Conservation (phyloP, 345 rosid genomes). For the Lumnitzera littorea region DNA sequence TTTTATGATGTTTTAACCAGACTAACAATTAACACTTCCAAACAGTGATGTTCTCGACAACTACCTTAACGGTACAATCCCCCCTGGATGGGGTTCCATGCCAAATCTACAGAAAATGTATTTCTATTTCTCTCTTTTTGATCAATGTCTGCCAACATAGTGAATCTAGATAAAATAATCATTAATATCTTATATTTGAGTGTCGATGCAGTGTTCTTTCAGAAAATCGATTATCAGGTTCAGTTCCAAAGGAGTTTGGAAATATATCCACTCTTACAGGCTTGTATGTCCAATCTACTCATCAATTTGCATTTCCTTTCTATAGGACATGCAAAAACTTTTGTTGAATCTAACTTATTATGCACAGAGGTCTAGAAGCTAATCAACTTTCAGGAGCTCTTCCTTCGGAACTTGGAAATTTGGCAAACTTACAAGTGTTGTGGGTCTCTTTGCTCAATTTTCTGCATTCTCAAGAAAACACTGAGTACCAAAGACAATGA, state of each 20-base stretch:
- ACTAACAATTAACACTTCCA: not conserved
- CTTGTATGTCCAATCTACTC: not conserved
- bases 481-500: not conserved
- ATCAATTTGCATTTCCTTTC: not conserved
- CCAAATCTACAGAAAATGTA: slow-evolving; percentile 5
- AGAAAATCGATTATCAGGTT: not conserved
- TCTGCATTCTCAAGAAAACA: not conserved
- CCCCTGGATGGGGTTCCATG: slow-evolving; percentile 16
- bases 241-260: not conserved
- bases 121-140: not conserved
- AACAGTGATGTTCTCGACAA: slow-evolving; percentile 12
- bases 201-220: not conserved
- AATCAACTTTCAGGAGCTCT: not conserved
- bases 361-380: not conserved
- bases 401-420: slow-evolving; percentile 2
- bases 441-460: not conserved
- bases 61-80: slow-evolving; percentile 19
- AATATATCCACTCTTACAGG: not conserved
- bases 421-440: not conserved
- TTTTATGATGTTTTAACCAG: not conserved
- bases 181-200: not conserved
- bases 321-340: not conserved
- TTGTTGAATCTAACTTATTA: not conserved
- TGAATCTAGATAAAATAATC: not conserved
- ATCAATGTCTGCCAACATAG: not conserved